Base-by-base conservation (phyloP, 495 filamentous ascomycete genomes). In the Penicillium steckii region DNA sequence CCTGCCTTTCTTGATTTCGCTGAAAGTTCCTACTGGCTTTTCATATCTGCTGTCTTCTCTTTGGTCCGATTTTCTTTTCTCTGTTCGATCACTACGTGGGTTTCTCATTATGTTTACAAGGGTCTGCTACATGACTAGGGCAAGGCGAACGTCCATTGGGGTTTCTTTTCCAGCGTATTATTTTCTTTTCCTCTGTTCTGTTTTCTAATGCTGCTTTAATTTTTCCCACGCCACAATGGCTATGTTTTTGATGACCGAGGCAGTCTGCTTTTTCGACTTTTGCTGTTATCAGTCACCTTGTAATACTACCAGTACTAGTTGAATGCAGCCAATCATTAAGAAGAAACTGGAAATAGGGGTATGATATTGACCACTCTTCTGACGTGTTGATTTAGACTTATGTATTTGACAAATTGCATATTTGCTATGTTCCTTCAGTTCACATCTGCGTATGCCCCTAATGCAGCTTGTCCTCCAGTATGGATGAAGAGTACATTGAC, bases 401-500 rank as follows among this genome's bases (percentile, higher is more conserved):
- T n/a, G n/a, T n/a, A n/a, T n/a, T n/a, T n/a, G n/a, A n/a, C n/a
- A n/a, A n/a, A 18, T 8, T 23, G 18, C 17, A 22, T 42, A 0
- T 29, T 8, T 32, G 22, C 29, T n/a, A n/a, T n/a, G n/a, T n/a
- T n/a, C n/a, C n/a, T 18, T 53, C 23, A 62, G 17, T 45, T 37
- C 35, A 61, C 24, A 50, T 70, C 64, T 3, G 57, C 62, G 48
- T 74, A 73, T 23, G 71, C 71, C 10, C 64, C 54, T 12, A 73
- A 17, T 0, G 68, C 65, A 42, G 68, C 57, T 52, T 73, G 71
- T n/a, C 71, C 71, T 7, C 71, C 71, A 0, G 71, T 74, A 53
- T 74, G 71, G 33, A 74, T 69, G 32, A 74, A 73, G 22, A 74
- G 49, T 18, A 59, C 65, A 65, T 74, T 73, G 1, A 69, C 57